Base-by-base conservation (phyloP, 2,329 filamentous ascomycete species). In the Dothideomycetes sp. region DNA sequence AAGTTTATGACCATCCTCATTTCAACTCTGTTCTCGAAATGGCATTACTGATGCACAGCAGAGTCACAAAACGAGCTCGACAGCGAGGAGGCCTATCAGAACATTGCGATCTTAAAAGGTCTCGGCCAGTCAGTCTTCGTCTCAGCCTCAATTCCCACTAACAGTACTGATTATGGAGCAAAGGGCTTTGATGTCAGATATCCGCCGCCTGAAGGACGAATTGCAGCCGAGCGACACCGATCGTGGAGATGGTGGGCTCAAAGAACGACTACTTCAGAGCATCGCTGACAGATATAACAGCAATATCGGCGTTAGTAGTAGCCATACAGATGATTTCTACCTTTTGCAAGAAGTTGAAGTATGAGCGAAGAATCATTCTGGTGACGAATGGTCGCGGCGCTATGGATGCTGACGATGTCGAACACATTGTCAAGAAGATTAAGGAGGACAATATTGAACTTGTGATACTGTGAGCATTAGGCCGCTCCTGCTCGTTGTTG, bases 241-340 rank as follows among this genome's bases (percentile, higher is more conserved):
- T 37, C 62, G 65, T 3, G 91, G 91, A 9, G 91, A 98, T 61
- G 81, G 82, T 61, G 61, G 43, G 59, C 2, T 5, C 5, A 18
- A 4, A 19, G 9, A 7, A 10, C 29, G 12, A 36, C 24, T 4
- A 17, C 5, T 16, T n/a, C 7, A 24, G 8, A 15, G 3, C n/a
- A 5, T 27, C 8, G 16, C 31, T 35, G 14, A 40, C 15, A 12
- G 8, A 9, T 5, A 30, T 3, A 24, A 0, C 36, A 75, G 71
- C 74, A 24, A 75, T 96, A 22, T 95, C 88, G 1, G 86, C 88
- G 3, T 70, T 96, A 43, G 79, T 94, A 30, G 62, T 96, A 36
- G 91, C 86, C 0, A 77, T 91, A 24, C 75, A 88, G 48, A 86
- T 95, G 81, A 94, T 98, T 41, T 71, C 73, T 42, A 73, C 69